Conservation (phyloP, 306 rosid genomes). For the Inga leiocalycina region DNA sequence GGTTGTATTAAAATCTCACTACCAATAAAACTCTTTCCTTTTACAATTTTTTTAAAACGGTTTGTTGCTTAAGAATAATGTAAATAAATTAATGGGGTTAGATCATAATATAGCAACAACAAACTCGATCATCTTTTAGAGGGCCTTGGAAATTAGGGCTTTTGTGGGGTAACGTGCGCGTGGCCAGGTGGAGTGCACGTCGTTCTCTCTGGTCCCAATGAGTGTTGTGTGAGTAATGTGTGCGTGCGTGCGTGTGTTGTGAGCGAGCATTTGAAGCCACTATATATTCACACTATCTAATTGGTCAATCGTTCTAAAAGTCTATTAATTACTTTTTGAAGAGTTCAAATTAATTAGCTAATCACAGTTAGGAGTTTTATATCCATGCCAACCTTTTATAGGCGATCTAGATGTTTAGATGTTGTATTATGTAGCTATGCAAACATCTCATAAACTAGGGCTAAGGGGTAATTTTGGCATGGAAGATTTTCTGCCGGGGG, state of each 20-base stretch:
- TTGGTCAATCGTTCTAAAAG: background rate
- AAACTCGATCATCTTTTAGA: constrained; percentile 44
- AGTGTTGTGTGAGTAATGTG: background rate
- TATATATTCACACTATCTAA: background rate
- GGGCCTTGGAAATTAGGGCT: constrained; percentile 74
- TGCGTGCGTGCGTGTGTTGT: background rate
- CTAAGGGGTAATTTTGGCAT: no score
- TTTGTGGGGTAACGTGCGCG: constrained; percentile 77
- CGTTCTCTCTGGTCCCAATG: constrained; percentile 9
- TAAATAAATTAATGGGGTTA: background rate
- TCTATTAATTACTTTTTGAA: background rate
- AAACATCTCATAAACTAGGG: no score
- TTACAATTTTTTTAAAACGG: background rate
- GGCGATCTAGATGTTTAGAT: background rate
- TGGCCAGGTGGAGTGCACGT: constrained; percentile 61
- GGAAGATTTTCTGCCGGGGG: no score
- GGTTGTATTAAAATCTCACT: background rate
- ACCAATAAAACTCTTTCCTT: background rate
- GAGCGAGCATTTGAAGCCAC: background rate
- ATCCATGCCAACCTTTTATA: background rate
- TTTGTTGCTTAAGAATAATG: background rate
- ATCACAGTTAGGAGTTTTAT: background rate
- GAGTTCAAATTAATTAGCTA: background rate
- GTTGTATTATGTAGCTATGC: background rate
- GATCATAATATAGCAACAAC: background rate